Base-by-base conservation (phyloP, 2,329 filamentous ascomycete genomes). In the Pseudonectria foliicola region DNA sequence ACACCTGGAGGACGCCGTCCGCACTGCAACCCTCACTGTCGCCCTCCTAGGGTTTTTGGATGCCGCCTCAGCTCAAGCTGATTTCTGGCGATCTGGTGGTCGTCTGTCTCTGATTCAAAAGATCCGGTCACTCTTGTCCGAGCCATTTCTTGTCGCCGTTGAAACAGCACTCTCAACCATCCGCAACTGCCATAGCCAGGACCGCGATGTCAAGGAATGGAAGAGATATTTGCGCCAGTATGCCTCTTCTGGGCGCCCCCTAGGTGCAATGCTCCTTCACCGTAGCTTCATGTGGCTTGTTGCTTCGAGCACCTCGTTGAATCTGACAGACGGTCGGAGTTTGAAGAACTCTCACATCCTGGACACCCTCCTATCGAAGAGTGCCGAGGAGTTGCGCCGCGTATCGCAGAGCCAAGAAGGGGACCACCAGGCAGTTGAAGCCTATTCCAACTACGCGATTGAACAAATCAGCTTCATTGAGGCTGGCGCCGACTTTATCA, bases 81-180 rank as follows among this genome's bases (percentile, higher is more conserved):
- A 81, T 42, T 90, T 95, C 50, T 98, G 89, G 87, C 78, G 68
- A 39, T 68, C 82, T 2, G 73, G 77, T 3, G 84, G 92, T 46
- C 78, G 88, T 34, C 62, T 93, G 18, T 70, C 73, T 4, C 62
- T 96, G 30, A 75, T 95, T 12, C 75, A 83, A 40, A 73, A 78
- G 31, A 63, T 95, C 24, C 80, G 80, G 34, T 68, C 72, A 23
- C 72, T 95, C 13, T 67, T 98, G 10, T 90, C 87, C 0, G 89
- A 95, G 52, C 71, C 77, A 6, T 95, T 94, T 55, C 71, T 95
- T 45, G 77, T 93, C 10, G 80, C 85, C 2, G 76, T 96, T 25
- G 92, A 96, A 62, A 87, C 86, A 0, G 85, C 88, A 7, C 82
- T 95, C 38, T 95, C 90, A 7, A 88, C 85, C 7, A 84, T 96